These are phyloP conservation scores for Aureobasidium zeae DNA, from an alignment of 2,329 filamentous ascomycete species.

Conservation along the genomic window DNA sequence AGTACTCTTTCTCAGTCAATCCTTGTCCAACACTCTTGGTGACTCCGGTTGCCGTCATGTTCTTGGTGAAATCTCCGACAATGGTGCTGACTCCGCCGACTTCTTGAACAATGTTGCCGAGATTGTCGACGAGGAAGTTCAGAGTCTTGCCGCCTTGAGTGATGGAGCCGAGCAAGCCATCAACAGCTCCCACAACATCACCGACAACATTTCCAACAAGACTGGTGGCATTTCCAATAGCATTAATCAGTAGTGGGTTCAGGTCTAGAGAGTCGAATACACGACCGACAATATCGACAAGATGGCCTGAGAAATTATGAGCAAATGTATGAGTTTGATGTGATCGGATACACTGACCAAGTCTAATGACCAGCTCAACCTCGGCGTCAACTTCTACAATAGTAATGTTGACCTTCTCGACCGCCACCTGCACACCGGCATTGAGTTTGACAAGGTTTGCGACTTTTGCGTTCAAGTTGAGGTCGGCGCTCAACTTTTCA, in stretches of 20 bases:
- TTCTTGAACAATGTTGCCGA: slow-evolving; percentile 55
- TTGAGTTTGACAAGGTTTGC: slow-evolving; percentile 48
- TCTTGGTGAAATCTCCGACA: slow-evolving; percentile 49
- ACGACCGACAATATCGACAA: slow-evolving; percentile 53
- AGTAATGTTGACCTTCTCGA: slow-evolving; percentile 50
- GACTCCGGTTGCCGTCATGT: slow-evolving; percentile 46
- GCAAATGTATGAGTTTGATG: no score
- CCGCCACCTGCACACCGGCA: slow-evolving; percentile 39
- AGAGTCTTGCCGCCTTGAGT: slow-evolving; percentile 43
- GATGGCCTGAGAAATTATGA: no score
- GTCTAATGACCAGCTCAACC: slow-evolving; percentile 50
- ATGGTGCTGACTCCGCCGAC: slow-evolving; percentile 43
- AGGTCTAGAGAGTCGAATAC: slow-evolving; percentile 51
- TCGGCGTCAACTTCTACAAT: slow-evolving; percentile 52
- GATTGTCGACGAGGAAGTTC: slow-evolving; percentile 46
- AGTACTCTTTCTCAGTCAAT: slow-evolving; percentile 44
- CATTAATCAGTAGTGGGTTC: slow-evolving; percentile 46
- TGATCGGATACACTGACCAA: slow-evolving; percentile 26
- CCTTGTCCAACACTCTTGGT: slow-evolving; percentile 27
- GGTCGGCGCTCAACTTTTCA: slow-evolving; percentile 48
- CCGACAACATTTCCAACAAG: slow-evolving; percentile 42
- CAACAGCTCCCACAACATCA: slow-evolving; percentile 43
- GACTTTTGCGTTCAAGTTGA: slow-evolving; percentile 53
- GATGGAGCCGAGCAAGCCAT: slow-evolving; percentile 51
- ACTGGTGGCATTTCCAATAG: slow-evolving; percentile 19